Percentiles rank a stretch among this genome's conserved stretches.
These are phyloP conservation scores for Phycomyces blakesleeanus DNA, from an alignment of 192 early-diverging fungal genomes.

Conservation along the genomic window DNA sequence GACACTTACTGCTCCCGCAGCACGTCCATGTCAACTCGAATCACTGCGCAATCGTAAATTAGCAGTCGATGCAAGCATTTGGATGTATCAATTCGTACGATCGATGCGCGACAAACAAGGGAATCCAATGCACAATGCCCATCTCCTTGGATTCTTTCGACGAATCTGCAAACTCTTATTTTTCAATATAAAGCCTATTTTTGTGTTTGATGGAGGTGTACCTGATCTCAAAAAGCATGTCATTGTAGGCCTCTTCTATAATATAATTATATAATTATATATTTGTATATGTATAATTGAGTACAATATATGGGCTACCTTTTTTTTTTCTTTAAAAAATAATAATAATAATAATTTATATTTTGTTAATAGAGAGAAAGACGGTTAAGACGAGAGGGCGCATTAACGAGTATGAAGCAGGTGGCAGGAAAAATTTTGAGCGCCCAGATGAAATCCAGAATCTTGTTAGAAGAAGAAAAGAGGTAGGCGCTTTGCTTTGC, in stretches of 20 bases:
- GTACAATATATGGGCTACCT: too few relatives aligned
- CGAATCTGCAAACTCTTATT: conserved; percentile 92
- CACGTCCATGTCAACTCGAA: conserved; percentile 77
- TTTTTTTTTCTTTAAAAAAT: too few relatives aligned
- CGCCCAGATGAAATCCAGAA: conserved; percentile 71
- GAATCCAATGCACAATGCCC: conserved; percentile 74
- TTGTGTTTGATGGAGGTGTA: conserved; percentile 94
- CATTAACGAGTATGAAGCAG: conserved; percentile 52
- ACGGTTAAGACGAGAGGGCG: conserved; percentile 35
- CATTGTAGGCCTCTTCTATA: too few relatives aligned
- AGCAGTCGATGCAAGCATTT: conserved; percentile 95
- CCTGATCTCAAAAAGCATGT: conserved; percentile 82
- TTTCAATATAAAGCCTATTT: conserved; percentile 86
- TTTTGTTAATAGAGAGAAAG: conserved; percentile 42
- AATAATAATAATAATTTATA: too few relatives aligned
- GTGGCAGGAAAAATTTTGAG: conserved; percentile 83
- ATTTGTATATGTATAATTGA: too few relatives aligned
- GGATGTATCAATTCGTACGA: conserved; percentile 95
- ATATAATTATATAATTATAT: too few relatives aligned
- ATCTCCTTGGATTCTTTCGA: conserved; percentile 90
- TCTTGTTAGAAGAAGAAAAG: conserved; percentile 47
- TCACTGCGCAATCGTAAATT: conserved; percentile 68
- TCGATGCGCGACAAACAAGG: conserved; percentile 92
- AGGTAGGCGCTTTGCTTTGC: conserved; percentile 27
- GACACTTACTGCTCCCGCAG: conserved; percentile 76